A percentile compares a stretch with the other conserved stretches of the same genome.
phyloP scores from a whole-genome alignment of 768 basidiomycete species.

The Crassisporium funariophilum region DNA sequence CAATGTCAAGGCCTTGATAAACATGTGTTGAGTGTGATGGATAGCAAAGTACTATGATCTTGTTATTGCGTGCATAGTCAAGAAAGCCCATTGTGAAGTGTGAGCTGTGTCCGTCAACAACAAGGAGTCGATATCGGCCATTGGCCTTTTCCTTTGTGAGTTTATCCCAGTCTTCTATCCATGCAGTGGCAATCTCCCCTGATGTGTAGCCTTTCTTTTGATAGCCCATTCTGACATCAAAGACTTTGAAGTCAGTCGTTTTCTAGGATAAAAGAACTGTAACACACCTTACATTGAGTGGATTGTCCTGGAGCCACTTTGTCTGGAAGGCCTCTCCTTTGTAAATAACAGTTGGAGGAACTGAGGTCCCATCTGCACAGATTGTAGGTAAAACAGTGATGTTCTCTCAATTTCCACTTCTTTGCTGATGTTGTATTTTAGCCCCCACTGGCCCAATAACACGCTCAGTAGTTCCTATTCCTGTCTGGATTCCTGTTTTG shows the following conservation, averaged over 20 bases:
- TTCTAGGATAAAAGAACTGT: neutral
- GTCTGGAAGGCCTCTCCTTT: too few relatives aligned
- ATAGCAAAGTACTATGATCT: conserved; percentile 40
- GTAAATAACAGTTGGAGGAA: conserved; percentile 36
- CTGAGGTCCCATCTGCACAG: conserved; percentile 36
- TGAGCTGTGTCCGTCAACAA: conserved; percentile 45
- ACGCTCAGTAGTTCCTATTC: conserved; percentile 21
- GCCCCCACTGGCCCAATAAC: conserved; percentile 22
- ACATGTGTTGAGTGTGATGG: conserved; percentile 42
- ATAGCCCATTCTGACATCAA: conserved; percentile 13
- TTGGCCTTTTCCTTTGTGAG: conserved; percentile 33
- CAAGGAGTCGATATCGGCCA: conserved; percentile 28
- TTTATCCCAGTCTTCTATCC: conserved; percentile 33
- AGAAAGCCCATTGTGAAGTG: conserved; percentile 39
- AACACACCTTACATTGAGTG: conserved; percentile 32
- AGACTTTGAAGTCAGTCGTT: conserved; percentile 1
- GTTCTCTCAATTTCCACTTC: conserved; percentile 32
- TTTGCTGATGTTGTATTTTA: conserved; percentile 22
- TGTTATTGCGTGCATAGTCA: conserved; percentile 28
- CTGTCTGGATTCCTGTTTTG: conserved; percentile 29
- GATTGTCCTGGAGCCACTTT: conserved; percentile 36
- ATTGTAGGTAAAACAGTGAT: conserved; percentile 37
- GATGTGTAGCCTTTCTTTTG: conserved; percentile 34
- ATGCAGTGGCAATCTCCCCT: conserved; percentile 20
- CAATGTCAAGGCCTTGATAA: conserved; percentile 47